phyloP scores from a whole-genome alignment of 805 yeast species.

The Torulaspora microellipsoides region DNA sequence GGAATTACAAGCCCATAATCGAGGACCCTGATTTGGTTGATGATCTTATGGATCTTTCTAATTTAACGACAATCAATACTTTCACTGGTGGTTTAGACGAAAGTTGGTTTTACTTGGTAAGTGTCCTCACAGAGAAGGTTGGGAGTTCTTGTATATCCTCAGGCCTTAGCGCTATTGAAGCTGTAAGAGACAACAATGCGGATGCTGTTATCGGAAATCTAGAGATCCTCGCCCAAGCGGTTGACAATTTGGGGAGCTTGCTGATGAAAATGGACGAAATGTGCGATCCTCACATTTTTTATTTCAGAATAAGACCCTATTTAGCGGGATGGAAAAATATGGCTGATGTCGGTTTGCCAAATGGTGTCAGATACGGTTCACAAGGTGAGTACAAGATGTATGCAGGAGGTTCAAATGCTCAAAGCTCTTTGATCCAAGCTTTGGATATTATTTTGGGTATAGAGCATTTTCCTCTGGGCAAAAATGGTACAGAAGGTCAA shows the following conservation, averaged over 20 bases:
- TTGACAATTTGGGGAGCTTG: constrained; percentile 68
- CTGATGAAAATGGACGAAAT: constrained; percentile 83
- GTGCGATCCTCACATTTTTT: constrained; percentile 93
- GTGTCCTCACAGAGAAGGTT: constrained; percentile 77
- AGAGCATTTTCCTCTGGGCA: constrained; percentile 75
- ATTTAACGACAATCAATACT: constrained; percentile 73
- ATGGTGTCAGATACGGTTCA: constrained; percentile 75
- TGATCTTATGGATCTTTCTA: constrained; percentile 51
- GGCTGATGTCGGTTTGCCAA: constrained; percentile 75
- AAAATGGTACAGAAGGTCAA: constrained; percentile 35
- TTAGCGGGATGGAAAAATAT: constrained; percentile 94
- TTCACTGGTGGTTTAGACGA: constrained; percentile 90
- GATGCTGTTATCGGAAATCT: constrained; percentile 42
- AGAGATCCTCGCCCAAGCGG: constrained; percentile 65
- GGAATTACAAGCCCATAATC: constrained; percentile 73
- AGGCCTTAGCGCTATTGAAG: constrained; percentile 63
- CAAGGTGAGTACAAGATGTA: constrained; percentile 51
- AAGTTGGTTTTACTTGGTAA: constrained; percentile 87
- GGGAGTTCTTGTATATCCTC: constrained; percentile 68
- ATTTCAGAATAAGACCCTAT: constrained; percentile 79
- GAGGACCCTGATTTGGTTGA: constrained; percentile 30
- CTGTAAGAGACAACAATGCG: constrained; percentile 46
- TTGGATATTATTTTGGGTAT: constrained; percentile 73
- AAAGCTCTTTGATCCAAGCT: constrained; percentile 82
- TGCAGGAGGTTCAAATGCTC: constrained; percentile 94